A percentile compares a stretch with the other conserved stretches of the same genome.
Evolutionary conservation across 139 green algal genomes (phyloP).

Genomic region (Haematococcus lacustris): DNA sequence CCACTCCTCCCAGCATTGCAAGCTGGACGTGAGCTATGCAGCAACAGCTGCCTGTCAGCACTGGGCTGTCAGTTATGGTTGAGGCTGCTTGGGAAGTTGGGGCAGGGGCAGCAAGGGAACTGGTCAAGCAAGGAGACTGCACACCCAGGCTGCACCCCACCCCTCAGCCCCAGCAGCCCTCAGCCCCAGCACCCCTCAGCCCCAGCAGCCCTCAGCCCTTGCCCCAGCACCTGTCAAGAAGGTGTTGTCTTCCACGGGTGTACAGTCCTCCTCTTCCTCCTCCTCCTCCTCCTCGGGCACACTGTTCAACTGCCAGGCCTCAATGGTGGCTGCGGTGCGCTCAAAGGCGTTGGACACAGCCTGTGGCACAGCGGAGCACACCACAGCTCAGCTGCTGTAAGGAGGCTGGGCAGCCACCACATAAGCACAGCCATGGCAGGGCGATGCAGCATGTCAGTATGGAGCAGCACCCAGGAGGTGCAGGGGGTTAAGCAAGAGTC

Average conservation of each 20-base stretch:
- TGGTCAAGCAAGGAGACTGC: not conserved
- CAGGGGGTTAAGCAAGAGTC: too few species aligned
- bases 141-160: not conserved
- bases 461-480: too few species aligned
- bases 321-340: slow-evolving; percentile 22
- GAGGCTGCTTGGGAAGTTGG: not conserved
- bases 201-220: not conserved
- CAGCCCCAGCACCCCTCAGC: not conserved
- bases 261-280: slow-evolving; percentile 46
- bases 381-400: too few species aligned
- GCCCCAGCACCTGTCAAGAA: slow-evolving; percentile 32
- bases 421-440: too few species aligned
- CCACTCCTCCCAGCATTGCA: too few species aligned
- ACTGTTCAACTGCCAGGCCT: slow-evolving; percentile 39
- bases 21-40: too few species aligned
- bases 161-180: not conserved
- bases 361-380: not conserved
- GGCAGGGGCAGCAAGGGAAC: not conserved
- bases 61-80: too few species aligned
- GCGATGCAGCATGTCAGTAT: too few species aligned
- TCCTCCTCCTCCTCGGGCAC: slow-evolving; percentile 59
- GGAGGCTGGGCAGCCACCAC: too few species aligned
- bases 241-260: slow-evolving; percentile 12
- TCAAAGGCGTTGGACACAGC: slow-evolving; percentile 30
- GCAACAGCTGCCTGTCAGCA: too few species aligned